Conservation (phyloP, 2,329 filamentous ascomycete species). For the Ceratocystis lukuohia region DNA sequence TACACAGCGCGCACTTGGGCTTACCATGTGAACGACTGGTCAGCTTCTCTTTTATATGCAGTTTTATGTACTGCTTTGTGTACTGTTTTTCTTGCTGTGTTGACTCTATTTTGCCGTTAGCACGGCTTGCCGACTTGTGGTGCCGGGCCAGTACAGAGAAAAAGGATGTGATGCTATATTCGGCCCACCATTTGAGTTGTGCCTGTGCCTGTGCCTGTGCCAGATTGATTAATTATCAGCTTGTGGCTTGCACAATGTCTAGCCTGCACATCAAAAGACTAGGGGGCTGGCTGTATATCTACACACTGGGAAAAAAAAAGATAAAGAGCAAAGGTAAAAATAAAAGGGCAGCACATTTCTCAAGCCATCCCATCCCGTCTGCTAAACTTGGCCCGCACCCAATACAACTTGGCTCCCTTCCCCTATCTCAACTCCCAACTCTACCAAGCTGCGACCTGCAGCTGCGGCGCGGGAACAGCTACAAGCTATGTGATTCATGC, state of each 20-base stretch:
- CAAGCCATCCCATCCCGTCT: too few relatives aligned
- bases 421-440: too few relatives aligned
- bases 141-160: neutral
- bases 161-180: neutral
- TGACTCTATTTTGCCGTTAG: neutral
- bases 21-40: too few relatives aligned
- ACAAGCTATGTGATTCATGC: conserved; percentile 6
- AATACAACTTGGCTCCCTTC: neutral
- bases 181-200: neutral
- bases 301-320: too few relatives aligned
- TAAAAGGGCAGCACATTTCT: neutral
- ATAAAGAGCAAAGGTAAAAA: neutral
- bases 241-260: neutral
- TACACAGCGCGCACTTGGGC: too few relatives aligned
- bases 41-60: neutral
- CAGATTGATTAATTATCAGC: conserved; percentile 1
- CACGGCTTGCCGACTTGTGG: neutral
- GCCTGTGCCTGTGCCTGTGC: neutral
- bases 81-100: neutral
- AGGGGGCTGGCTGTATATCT: too few relatives aligned
- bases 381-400: neutral
- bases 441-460: neutral
- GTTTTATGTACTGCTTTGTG: neutral
- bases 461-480: neutral
- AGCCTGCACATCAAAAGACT: too few relatives aligned